Evolutionary conservation across 2,329 filamentous ascomycete species (phyloP).

Genomic region (Nectriaceae sp.): DNA sequence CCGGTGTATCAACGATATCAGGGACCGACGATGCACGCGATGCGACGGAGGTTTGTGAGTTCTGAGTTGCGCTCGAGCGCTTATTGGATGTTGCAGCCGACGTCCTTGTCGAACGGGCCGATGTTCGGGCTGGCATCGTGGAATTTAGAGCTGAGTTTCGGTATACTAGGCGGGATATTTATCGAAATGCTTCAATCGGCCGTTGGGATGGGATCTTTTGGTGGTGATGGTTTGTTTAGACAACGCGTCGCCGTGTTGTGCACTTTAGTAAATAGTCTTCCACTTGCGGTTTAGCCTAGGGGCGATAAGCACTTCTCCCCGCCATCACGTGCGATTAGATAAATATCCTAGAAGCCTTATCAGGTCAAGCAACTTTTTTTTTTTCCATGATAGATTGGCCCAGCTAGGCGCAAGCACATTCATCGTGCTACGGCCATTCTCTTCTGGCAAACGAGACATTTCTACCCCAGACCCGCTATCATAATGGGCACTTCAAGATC

Average conservation of each 20-base stretch:
- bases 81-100: conserved; percentile 36
- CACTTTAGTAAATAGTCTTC: conserved; percentile 36
- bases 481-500: conserved; percentile 33
- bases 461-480: neutral
- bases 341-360: conserved; percentile 16
- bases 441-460: conserved; percentile 2
- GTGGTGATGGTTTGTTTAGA: conserved; percentile 28
- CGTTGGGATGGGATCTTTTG: conserved; percentile 12
- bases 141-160: conserved; percentile 8
- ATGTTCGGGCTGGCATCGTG: conserved; percentile 53
- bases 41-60: conserved; percentile 45
- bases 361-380: conserved; percentile 21
- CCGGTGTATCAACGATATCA: conserved; percentile 74
- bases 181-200: conserved; percentile 4
- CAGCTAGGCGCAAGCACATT: conserved; percentile 12
- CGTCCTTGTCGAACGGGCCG: conserved; percentile 48
- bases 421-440: conserved; percentile 9
- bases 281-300: conserved; percentile 30
- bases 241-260: conserved; percentile 24
- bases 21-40: conserved; percentile 57
- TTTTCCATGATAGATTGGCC: conserved; percentile 11
- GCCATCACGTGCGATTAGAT: conserved; percentile 40
- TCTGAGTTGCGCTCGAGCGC: conserved; percentile 37
- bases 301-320: conserved; percentile 14
- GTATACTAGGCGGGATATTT: conserved; percentile 5